Evolutionary conservation across 176 grass and related monocot genomes (phyloP), one percentile per base, ranked within the genome.

Genomic region (Poa pratensis): DNA sequence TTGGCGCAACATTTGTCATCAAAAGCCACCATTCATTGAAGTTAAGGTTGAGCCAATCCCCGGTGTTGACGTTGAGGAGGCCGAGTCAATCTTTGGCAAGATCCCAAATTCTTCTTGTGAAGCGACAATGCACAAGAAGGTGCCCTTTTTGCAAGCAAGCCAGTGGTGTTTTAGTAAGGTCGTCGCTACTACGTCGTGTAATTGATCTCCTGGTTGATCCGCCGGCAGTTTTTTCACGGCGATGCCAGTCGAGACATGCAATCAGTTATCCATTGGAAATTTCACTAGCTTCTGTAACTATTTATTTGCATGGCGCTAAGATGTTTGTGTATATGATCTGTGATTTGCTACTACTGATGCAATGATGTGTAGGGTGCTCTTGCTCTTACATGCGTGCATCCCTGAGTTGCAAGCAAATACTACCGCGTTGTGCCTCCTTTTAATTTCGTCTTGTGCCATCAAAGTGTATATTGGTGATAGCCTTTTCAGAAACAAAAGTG

Each of bases 211-310:
- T 75, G 71, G 71, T 46, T 19, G 71, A 75, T 17, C 71, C 18
- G 71, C 71, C 71, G 71, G 71, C 71, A 30, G 71, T 95, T 75
- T 90, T 92, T 68, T 53, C 79, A 86, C 89, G 89, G 89, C 89
- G 35, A 52, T 42, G 90, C 93, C 88, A 88, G 73, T 78, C 70
- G 84, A 84, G 90, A 80, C 46, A 13, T 81, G 75, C 86, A 67
- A 83, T 83, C 49, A 51, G 49, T 51, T 5, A 43, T 46, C 15
- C 5, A 24, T 37, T 82, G 30, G 15, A 26, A 62, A 52, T 69
- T 66, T n/a, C 43, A 5, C 59, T 60, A 22, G 53, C 64, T 82
- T 86, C 0, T 50, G 70, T 73, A 28, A 73, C 70, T 2, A 49
- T 8, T 42, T 2, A 18, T 9, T 14, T 73, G 70, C 70, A 2